A percentile compares a stretch with the other conserved stretches of the same genome.
Conservation (phyloP, 2,329 filamentous ascomycete species). For the Neonectria punicea region DNA sequence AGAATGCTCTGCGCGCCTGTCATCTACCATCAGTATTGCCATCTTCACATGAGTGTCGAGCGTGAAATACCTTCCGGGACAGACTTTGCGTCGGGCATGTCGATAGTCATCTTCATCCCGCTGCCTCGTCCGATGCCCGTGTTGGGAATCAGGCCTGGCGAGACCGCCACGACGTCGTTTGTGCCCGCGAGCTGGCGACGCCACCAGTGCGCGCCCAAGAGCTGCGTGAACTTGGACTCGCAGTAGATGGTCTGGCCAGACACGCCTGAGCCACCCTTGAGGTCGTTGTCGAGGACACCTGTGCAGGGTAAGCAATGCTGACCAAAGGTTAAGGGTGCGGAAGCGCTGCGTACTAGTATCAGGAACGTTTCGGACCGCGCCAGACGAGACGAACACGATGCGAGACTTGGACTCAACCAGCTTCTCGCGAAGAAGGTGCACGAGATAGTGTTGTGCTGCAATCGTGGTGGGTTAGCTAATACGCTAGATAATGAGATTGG, state of each 20-base stretch:
- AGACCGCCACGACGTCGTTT: constrained; percentile 62
- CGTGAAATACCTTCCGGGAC: constrained; percentile 52
- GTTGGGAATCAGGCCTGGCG: constrained; percentile 62
- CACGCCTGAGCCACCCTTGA: constrained; percentile 53
- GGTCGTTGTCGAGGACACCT: constrained; percentile 52
- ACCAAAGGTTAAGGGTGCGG: background rate
- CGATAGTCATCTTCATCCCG: constrained; percentile 41
- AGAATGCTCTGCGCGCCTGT: constrained; percentile 59
- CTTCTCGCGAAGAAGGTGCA: constrained; percentile 60
- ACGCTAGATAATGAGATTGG: background rate
- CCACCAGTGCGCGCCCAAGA: constrained; percentile 66
- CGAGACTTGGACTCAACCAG: constrained; percentile 58
- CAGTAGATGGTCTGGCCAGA: constrained; percentile 48
- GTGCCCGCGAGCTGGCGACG: constrained; percentile 58
- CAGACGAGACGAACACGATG: constrained; percentile 63
- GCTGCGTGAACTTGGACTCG: constrained; percentile 61
- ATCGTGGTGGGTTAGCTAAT: constrained; percentile 16
- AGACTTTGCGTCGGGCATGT: constrained; percentile 59
- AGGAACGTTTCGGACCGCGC: constrained; percentile 54
- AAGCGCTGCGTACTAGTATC: constrained; percentile 47
- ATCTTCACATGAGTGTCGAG: background rate
- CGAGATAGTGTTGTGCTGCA: constrained; percentile 64
- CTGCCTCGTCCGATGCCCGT: constrained; percentile 54
- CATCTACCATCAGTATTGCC: constrained; percentile 19
- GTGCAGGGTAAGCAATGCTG: constrained; percentile 8